These are phyloP conservation scores for Physcomitrellopsis africana DNA, from an alignment of 225 moss, liverwort and hornwort species.

Conservation along the genomic window DNA sequence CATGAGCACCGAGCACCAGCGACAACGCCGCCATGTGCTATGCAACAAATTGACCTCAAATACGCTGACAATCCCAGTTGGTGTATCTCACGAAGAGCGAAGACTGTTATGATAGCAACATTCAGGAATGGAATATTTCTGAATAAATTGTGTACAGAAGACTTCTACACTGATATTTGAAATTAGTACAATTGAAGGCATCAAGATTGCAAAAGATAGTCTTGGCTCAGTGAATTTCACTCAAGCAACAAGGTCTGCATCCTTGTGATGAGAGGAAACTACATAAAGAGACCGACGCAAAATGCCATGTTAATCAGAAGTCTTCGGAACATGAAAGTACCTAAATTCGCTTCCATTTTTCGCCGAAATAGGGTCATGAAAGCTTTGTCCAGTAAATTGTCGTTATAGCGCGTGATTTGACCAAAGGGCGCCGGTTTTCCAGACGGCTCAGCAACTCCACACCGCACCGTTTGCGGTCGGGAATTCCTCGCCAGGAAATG, in stretches of 20 bases:
- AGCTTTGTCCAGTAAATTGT: conserved; percentile 76
- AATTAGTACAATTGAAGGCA: too few species aligned
- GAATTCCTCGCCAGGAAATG: neutral
- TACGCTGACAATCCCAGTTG: neutral
- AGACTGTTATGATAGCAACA: neutral
- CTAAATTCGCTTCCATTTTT: conserved; percentile 84
- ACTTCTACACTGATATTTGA: too few species aligned
- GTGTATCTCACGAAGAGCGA: neutral
- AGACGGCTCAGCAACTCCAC: conserved; percentile 87
- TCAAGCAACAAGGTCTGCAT: too few species aligned
- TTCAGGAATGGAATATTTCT: too few species aligned
- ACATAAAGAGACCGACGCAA: too few species aligned
- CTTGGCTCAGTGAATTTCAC: too few species aligned
- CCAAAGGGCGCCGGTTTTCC: conserved; percentile 88
- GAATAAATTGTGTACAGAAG: too few species aligned
- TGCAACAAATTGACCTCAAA: neutral
- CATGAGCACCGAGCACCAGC: conserved; percentile 1
- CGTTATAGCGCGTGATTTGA: conserved; percentile 84
- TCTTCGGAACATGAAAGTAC: conserved; percentile 26
- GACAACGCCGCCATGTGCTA: neutral
- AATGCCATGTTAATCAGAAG: neutral
- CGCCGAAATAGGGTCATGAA: conserved; percentile 84
- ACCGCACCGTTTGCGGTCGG: conserved; percentile 47
- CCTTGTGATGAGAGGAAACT: too few species aligned
- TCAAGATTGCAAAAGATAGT: too few species aligned